These are phyloP conservation scores for Leptosphaerulina australis DNA, from an alignment of 2,329 filamentous ascomycete genomes.

Conservation along the genomic window DNA sequence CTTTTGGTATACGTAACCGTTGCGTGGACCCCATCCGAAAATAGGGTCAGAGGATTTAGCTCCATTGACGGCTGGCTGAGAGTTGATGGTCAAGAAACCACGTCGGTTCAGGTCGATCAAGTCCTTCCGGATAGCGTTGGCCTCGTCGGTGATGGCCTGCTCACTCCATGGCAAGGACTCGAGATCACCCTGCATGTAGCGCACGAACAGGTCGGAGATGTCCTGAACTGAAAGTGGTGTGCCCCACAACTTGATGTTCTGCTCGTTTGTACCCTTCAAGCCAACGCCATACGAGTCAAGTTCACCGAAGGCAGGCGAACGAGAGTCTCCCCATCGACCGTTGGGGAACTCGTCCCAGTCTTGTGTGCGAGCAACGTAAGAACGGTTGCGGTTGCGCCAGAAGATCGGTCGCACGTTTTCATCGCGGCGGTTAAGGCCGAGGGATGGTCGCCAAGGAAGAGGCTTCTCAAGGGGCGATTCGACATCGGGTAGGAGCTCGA, in stretches of 20 bases:
- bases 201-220: slow-evolving; percentile 80
- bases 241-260: slow-evolving; percentile 95
- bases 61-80: slow-evolving; percentile 91
- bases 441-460: slow-evolving; percentile 95
- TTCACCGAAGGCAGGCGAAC: slow-evolving; percentile 95
- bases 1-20: slow-evolving; percentile 98
- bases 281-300: slow-evolving; percentile 93
- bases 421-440: slow-evolving; percentile 83
- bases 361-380: slow-evolving; percentile 92
- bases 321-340: slow-evolving; percentile 95
- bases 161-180: slow-evolving; percentile 94
- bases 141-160: slow-evolving; percentile 80
- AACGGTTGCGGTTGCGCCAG: slow-evolving; percentile 96
- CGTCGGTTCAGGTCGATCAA: slow-evolving; percentile 83
- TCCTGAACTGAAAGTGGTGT: slow-evolving; percentile 80
- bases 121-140: slow-evolving; percentile 75
- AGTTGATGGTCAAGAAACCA: slow-evolving; percentile 94
- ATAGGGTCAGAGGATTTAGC: slow-evolving; percentile 84
- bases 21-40: slow-evolving; percentile 91
- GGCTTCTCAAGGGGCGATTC: slow-evolving; percentile 82
- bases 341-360: slow-evolving; percentile 99
- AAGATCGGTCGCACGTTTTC: slow-evolving; percentile 98
- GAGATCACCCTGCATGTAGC: slow-evolving; percentile 80
- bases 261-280: slow-evolving; percentile 91
- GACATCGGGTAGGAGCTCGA: slow-evolving; percentile 78